Base-by-base conservation (phyloP, 495 filamentous ascomycete genomes). In the Ascodesmis nigricans region DNA sequence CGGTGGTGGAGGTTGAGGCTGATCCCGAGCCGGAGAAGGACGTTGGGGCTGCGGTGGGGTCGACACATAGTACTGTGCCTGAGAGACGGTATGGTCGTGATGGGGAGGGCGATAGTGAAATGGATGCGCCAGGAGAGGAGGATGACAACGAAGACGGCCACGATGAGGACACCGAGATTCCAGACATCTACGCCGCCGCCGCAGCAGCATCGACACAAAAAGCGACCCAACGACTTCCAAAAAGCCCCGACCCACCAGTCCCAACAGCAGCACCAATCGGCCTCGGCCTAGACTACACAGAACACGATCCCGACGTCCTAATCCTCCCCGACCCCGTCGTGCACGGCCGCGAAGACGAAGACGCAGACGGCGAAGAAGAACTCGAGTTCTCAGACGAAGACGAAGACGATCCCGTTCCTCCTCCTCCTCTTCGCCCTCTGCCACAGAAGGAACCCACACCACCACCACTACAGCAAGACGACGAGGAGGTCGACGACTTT, bases 91-190 rank as follows among this genome's bases (percentile, higher is more conserved):
- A 18, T 1, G 42, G 19, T 4, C 40, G 36, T 15, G 16, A 10
- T 2, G 25, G 14, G 11, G 47, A 37, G 17, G 21, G 29, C 7
- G 34, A 33, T 14, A 36, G 35, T n/a, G 48, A 52, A 21, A 40
- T 52, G 33, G 44, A 46, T 13, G 47, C 44, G 6, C 39, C 41
- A 3, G 44, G 42, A 5, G 46, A 40, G 10, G 47, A 41, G 21
- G 47, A 38, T 20, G 44, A 52, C 10, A 41, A 50, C 14, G 47
- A 50, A 3, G 42, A 45, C 13, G 44, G 32, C 2, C 40, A 43
- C 6, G 45, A 39, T 14, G 45, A 43, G 1, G 31, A 38, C 21
- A 19, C 24, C n/a, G n/a, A n/a, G n/a, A n/a, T n/a, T n/a, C n/a
- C n/a, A n/a, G n/a, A n/a, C n/a, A n/a, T n/a, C n/a, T n/a, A 13